These are phyloP conservation scores for Geranium brycei DNA, from an alignment of 345 rosid species.

Conservation along the genomic window DNA sequence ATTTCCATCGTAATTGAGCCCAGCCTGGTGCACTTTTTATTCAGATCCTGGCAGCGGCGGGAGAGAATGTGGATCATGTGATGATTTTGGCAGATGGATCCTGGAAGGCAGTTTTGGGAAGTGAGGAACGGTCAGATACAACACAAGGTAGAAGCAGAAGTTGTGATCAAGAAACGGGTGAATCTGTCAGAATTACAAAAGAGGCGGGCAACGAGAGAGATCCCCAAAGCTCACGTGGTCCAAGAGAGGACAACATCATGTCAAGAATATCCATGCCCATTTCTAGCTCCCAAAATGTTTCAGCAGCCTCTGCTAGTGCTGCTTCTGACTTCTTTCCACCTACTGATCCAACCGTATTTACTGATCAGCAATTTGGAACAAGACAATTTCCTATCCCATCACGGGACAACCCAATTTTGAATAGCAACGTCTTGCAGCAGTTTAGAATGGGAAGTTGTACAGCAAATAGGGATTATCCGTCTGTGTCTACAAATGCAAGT, in stretches of 20 bases:
- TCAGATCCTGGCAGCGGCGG: constrained; percentile 7
- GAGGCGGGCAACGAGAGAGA: neutral
- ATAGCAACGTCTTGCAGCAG: neutral
- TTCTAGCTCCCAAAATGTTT: neutral
- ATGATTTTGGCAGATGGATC: constrained; percentile 7
- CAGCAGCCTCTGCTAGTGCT: too few relatives aligned
- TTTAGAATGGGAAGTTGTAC: neutral
- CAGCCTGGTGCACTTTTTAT: neutral
- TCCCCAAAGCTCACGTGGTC: neutral
- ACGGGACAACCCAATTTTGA: neutral
- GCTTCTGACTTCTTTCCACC: too few relatives aligned
- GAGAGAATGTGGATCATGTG: constrained; percentile 9
- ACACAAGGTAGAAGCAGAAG: neutral
- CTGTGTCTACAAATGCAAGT: neutral
- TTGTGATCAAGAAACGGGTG: constrained; percentile 4
- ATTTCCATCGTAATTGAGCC: too few relatives aligned
- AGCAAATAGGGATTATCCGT: too few relatives aligned
- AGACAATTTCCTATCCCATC: neutral
- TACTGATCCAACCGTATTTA: neutral
- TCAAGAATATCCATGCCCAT: neutral
- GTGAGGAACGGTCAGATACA: neutral
- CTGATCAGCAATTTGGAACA: neutral
- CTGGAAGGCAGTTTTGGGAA: constrained; percentile 10
- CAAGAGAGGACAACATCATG: neutral
- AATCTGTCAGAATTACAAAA: constrained; percentile 2